A percentile compares a stretch with the other conserved stretches of the same genome.
phyloP scores from a whole-genome alignment of 148 eudicot species.

The Rhododendron mucronatum region DNA sequence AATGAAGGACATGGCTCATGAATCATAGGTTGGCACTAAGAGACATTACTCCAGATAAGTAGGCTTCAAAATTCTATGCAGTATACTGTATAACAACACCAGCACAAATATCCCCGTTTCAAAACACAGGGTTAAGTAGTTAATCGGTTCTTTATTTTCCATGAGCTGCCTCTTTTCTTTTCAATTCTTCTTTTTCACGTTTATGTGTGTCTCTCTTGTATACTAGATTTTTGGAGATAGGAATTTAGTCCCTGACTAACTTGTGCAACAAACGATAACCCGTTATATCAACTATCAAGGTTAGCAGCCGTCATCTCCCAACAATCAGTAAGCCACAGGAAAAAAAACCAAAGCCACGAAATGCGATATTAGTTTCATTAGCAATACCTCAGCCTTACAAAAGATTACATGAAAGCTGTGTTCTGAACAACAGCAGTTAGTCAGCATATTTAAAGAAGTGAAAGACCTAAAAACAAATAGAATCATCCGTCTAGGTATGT shows the following conservation, averaged over 20 bases:
- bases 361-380: not conserved
- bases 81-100: not conserved
- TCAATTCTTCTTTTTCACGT: not conserved
- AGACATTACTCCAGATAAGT: not conserved
- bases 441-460: not conserved
- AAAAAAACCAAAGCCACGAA: not conserved
- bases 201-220: not conserved
- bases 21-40: not conserved
- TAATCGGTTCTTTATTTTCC: not conserved
- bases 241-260: not conserved
- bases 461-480: not conserved
- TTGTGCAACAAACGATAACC: not conserved
- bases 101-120: not conserved
- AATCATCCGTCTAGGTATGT: not conserved
- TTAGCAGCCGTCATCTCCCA: not conserved
- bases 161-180: not conserved
- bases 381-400: not conserved
- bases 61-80: not conserved
- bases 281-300: not conserved
- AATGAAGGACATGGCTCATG: not conserved
- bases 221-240: not conserved
- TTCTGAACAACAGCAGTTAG: not conserved
- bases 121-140: not conserved
- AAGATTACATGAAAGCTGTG: not conserved
- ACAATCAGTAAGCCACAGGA: not conserved